These are phyloP conservation scores for Amanita exitialis DNA, from an alignment of 768 basidiomycete species.

Conservation along the genomic window DNA sequence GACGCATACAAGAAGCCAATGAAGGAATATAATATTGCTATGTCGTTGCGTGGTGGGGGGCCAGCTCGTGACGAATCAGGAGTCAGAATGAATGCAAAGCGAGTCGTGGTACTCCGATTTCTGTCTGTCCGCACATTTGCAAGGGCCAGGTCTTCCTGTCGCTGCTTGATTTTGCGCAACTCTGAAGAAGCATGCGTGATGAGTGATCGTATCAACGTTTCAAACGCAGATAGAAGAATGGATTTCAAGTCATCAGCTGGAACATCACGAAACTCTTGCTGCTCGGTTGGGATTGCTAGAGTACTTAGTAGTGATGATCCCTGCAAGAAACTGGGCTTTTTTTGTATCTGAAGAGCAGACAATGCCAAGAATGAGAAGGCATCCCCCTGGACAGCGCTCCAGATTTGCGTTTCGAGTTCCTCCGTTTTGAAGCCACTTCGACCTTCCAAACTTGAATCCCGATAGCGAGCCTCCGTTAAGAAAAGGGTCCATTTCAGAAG, in stretches of 20 bases:
- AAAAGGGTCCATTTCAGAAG: constrained; percentile 87
- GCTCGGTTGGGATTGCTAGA: constrained; percentile 24
- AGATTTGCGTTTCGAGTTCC: constrained; percentile 72
- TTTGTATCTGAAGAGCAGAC: constrained; percentile 48
- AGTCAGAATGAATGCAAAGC: constrained; percentile 31
- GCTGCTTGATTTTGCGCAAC: constrained; percentile 77
- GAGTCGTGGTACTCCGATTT: constrained; percentile 37
- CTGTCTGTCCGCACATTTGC: constrained; percentile 59
- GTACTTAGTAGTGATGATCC: constrained; percentile 25
- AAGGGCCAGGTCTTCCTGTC: constrained; percentile 77
- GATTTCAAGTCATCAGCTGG: constrained; percentile 43
- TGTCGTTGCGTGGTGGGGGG: constrained; percentile 61
- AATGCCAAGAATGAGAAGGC: constrained; percentile 63
- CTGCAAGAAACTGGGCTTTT: constrained; percentile 24
- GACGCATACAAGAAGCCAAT: constrained; percentile 73
- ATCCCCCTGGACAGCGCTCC: constrained; percentile 77
- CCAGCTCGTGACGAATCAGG: constrained; percentile 30
- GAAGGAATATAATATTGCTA: constrained; percentile 76
- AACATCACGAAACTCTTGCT: constrained; percentile 34
- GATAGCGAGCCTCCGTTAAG: constrained; percentile 65
- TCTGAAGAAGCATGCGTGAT: constrained; percentile 75
- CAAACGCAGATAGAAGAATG: constrained; percentile 51
- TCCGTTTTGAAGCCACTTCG: constrained; percentile 62
- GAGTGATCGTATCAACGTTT: constrained; percentile 59
- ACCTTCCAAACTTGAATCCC: constrained; percentile 54